A percentile compares a stretch with the other conserved stretches of the same genome.
Conservation (phyloP, 768 basidiomycete genomes). For the Russula brevipes region DNA sequence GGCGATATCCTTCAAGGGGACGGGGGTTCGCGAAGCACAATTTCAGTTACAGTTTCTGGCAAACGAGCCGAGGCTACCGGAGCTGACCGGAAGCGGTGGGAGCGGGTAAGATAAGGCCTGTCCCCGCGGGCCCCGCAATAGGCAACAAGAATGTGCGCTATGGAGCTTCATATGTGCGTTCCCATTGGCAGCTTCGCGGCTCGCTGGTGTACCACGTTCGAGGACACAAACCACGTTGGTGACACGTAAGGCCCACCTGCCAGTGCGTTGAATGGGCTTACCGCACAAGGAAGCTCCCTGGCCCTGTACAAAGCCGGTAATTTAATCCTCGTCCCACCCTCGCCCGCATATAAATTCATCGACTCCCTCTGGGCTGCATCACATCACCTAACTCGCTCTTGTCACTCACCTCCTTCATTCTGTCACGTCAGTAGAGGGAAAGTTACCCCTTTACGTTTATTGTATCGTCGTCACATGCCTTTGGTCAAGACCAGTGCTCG, state of each 20-base stretch:
- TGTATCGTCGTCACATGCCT: slow-evolving; percentile 4
- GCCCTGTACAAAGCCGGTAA: neutral
- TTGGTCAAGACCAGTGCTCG: slow-evolving; percentile 14
- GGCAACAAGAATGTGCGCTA: neutral
- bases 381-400: neutral
- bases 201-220: slow-evolving; percentile 10
- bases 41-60: neutral
- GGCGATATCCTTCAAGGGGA: too few species aligned
- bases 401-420: neutral
- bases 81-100: neutral
- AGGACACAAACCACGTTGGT: slow-evolving; percentile 18
- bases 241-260: slow-evolving; percentile 14
- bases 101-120: neutral
- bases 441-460: neutral
- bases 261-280: neutral
- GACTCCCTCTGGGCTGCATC: neutral
- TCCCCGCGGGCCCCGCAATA: neutral
- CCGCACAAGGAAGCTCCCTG: neutral
- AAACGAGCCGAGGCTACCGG: neutral
- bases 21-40: too few species aligned
- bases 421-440: neutral
- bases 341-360: slow-evolving; percentile 4
- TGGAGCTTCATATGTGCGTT: slow-evolving; percentile 4
- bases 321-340: neutral
- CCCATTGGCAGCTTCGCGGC: slow-evolving; percentile 9